Base-by-base conservation (phyloP, 345 rosid species). In the Linum tenue region DNA sequence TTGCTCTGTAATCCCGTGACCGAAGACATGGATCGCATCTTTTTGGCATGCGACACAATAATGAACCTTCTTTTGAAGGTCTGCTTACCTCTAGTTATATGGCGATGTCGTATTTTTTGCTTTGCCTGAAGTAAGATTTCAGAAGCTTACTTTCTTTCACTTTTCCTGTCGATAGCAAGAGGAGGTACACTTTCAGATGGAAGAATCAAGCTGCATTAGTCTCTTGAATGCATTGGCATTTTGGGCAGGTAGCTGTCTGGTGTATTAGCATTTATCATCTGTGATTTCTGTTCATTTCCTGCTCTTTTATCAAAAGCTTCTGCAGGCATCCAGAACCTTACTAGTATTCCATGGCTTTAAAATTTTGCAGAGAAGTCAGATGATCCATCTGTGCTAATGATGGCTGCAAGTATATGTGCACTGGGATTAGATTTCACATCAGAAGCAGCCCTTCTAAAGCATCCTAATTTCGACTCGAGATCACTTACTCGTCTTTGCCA, bases 41-140 rank as follows among this genome's bases (percentile, higher is more conserved):
- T 77, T 76, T 67, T 92, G 87, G 97, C 97, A 5, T 90, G 96
- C 59, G 97, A 90, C 80, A 85, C 92, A 36, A 67, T 92, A 71
- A 60, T 88, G 87, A 90, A 86, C 79, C 67, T 90, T 68, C 92
- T 90, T 72, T 63, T 90, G 82, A 88, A 90, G 96, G 98, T 90
- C 73, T 51, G 37, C 22, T 72, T 62, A 14, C 72, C 66, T 55
- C 14, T 48, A 48, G 14, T 12, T 48, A 67, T 44, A 7, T 59
- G 42, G 17, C 64, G 44, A 56, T 36, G 12, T 55, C 11, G 43
- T 50, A 35, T 44, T 55, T 61, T 58, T 36, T 38, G 4, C 5
- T 60, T 22, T 56, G 7, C 37, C 1, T 5, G 17, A 17, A 36
- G 64, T 65, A 64, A 48, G 48, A 43, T 65, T 59, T 53, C 76